Conservation (phyloP, 441 rosid species). For the Croton laevigatus region DNA sequence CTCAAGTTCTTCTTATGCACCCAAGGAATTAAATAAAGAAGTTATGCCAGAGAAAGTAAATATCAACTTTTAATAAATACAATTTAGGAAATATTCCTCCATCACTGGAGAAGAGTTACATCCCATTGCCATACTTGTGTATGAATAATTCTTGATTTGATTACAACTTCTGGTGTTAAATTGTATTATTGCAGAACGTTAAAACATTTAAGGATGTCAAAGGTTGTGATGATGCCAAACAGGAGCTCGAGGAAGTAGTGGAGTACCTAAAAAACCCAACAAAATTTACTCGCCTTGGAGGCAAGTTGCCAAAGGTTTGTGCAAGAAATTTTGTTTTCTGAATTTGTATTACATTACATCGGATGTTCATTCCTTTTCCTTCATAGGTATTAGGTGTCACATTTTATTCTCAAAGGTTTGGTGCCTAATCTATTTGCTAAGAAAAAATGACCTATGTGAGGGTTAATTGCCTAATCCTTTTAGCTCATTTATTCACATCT, state of each 20-base stretch:
- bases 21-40: slow-evolving; percentile 93
- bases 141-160: slow-evolving; percentile 12
- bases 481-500: not conserved
- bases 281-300: slow-evolving; percentile 97
- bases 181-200: slow-evolving; percentile 62
- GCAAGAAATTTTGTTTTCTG: slow-evolving; percentile 14
- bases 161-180: not conserved
- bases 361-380: not conserved
- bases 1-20: slow-evolving; percentile 86
- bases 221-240: slow-evolving; percentile 99
- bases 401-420: slow-evolving; percentile 3
- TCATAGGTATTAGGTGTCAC: not conserved
- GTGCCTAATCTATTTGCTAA: not conserved
- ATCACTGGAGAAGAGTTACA: not conserved
- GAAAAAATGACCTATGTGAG: not conserved
- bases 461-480: not conserved
- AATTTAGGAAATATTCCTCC: not conserved
- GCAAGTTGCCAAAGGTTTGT: slow-evolving; percentile 95
- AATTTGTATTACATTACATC: not conserved
- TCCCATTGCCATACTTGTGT: not conserved
- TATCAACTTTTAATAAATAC: not conserved
- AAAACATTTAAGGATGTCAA: slow-evolving; percentile 99
- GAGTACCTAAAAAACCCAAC: slow-evolving; percentile 94
- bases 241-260: slow-evolving; percentile 98
- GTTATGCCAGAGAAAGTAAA: slow-evolving; percentile 88